A percentile compares a stretch with the other conserved stretches of the same genome.
phyloP scores from a whole-genome alignment of 2,329 filamentous ascomycete genomes.

The Colletotrichum sp. region DNA sequence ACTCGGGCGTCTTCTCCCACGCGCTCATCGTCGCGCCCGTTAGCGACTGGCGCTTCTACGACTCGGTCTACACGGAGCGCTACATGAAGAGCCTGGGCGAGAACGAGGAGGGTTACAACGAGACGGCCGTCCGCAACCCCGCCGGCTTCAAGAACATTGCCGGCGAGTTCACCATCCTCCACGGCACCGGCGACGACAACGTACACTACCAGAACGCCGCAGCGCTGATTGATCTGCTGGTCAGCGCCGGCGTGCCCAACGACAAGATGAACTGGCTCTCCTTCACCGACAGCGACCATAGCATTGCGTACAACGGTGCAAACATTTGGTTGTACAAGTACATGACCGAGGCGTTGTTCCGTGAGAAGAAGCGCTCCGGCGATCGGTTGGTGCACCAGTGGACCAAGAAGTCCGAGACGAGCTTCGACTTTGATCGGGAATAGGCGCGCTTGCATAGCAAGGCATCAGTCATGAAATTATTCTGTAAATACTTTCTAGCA shows the following conservation, averaged over 20 bases:
- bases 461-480: background rate
- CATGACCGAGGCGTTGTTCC: conserved; percentile 63
- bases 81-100: conserved; percentile 70
- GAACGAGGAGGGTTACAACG: conserved; percentile 66
- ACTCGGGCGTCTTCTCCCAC: conserved; percentile 65
- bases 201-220: conserved; percentile 74
- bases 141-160: conserved; percentile 67
- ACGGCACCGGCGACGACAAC: conserved; percentile 74
- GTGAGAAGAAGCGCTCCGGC: conserved; percentile 60
- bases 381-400: conserved; percentile 37
- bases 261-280: conserved; percentile 67
- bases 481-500: background rate
- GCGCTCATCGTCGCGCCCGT: conserved; percentile 71
- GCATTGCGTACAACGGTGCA: conserved; percentile 63
- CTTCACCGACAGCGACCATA: conserved; percentile 71
- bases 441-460: background rate
- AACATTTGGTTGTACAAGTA: conserved; percentile 65
- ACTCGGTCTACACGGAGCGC: conserved; percentile 74
- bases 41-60: conserved; percentile 74
- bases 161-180: conserved; percentile 66
- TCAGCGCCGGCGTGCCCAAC: conserved; percentile 62
- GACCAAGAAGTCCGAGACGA: conserved; percentile 26
- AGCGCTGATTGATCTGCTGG: conserved; percentile 65
- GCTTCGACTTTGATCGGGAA: conserved; percentile 2
- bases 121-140: conserved; percentile 61